A percentile compares a stretch with the other conserved stretches of the same genome.
These are phyloP conservation scores for Wilhelminamyces savonicus DNA, from an alignment of 805 yeast species.

Conservation along the genomic window DNA sequence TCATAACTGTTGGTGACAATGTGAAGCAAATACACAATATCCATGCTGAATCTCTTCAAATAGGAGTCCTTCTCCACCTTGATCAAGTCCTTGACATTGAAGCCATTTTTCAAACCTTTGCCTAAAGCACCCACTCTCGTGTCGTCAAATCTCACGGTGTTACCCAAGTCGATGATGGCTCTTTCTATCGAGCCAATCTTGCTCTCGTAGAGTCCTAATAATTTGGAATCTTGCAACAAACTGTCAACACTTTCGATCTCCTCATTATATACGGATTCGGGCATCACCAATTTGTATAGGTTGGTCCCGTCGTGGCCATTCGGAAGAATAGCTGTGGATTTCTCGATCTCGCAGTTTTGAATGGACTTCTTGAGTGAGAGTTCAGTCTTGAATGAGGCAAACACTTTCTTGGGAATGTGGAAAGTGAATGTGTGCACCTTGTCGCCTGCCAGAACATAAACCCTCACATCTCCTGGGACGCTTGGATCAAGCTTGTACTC, in stretches of 20 bases:
- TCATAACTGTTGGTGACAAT: conserved; percentile 70
- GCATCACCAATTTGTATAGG: conserved; percentile 60
- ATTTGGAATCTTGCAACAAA: conserved; percentile 52
- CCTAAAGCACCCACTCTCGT: conserved; percentile 78
- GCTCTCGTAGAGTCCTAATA: conserved; percentile 72
- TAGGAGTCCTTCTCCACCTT: conserved; percentile 46
- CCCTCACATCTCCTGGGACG: conserved; percentile 72
- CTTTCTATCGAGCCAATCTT: conserved; percentile 63
- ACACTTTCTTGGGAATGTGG: conserved; percentile 69
- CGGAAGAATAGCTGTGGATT: conserved; percentile 60
- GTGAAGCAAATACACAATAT: conserved; percentile 61
- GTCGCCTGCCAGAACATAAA: conserved; percentile 59
- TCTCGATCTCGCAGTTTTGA: conserved; percentile 50
- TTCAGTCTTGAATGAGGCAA: conserved; percentile 54
- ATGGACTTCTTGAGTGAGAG: conserved; percentile 34
- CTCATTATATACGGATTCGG: conserved; percentile 53
- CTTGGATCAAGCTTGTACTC: conserved; percentile 53
- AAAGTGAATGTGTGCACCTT: conserved; percentile 69
- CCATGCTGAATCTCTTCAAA: conserved; percentile 48
- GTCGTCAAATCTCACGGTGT: conserved; percentile 63
- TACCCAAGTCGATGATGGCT: conserved; percentile 74
- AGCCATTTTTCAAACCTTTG: conserved; percentile 79
- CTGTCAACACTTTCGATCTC: conserved; percentile 57
- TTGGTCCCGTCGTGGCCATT: conserved; percentile 51
- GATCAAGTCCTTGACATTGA: conserved; percentile 54